Percentiles rank a stretch among this genome's conserved stretches.
These are phyloP conservation scores for Tolypocladium amazonense DNA, from an alignment of 2,329 filamentous ascomycete genomes.

Conservation along the genomic window DNA sequence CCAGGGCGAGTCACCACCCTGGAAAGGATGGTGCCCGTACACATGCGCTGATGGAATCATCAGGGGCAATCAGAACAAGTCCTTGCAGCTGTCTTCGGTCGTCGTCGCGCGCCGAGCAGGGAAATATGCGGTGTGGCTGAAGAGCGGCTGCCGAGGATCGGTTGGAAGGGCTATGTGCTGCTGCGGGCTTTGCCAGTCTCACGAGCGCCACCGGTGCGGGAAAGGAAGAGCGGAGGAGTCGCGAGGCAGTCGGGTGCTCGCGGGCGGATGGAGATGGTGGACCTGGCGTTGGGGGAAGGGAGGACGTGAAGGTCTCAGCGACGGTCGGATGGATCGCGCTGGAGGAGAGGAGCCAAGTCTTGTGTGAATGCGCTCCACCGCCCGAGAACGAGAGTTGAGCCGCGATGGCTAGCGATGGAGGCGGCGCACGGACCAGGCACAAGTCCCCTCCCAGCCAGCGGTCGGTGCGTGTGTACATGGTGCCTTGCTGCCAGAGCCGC, in stretches of 20 bases:
- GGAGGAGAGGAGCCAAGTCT: neutral
- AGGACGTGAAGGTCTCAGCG: neutral
- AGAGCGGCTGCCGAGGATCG: neutral
- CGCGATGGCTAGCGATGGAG: neutral
- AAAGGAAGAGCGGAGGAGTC: neutral
- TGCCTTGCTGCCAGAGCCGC: neutral
- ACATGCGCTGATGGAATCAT: conserved; percentile 56
- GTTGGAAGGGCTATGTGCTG: neutral
- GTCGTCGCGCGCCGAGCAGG: neutral
- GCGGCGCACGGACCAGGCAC: neutral
- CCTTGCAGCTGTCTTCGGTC: neutral
- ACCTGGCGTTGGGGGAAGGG: neutral
- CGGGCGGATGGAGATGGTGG: neutral
- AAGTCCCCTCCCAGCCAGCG: neutral
- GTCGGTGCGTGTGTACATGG: neutral
- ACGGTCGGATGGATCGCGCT: neutral
- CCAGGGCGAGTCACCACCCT: conserved; percentile 53
- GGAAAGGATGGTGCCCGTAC: conserved; percentile 59
- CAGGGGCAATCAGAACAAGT: conserved; percentile 13
- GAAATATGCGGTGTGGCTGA: neutral
- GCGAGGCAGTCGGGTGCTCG: neutral
- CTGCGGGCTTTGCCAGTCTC: neutral
- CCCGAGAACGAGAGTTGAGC: neutral
- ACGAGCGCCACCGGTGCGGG: neutral
- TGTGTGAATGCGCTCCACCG: conserved; percentile 2